Conservation (phyloP, 108 stramenopile genomes). For the Pelagomonas calceolata region DNA sequence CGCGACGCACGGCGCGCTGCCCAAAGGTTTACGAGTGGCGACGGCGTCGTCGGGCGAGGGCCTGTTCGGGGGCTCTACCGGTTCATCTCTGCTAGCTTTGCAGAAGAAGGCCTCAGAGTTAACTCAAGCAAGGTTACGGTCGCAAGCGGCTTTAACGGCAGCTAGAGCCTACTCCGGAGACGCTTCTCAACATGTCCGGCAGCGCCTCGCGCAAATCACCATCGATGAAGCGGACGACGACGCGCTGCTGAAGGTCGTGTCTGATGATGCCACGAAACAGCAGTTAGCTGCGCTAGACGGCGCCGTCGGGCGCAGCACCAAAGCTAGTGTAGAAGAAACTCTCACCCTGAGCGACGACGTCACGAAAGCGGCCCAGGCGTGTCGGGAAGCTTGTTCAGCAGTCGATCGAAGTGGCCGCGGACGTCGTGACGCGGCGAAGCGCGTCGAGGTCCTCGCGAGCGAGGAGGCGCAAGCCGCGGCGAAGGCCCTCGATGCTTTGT, state of each 20-base stretch:
- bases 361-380: not conserved
- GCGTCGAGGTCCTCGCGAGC: not conserved
- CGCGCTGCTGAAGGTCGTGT: too few species aligned
- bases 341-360: not conserved
- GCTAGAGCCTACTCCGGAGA: too few species aligned
- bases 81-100: too few species aligned
- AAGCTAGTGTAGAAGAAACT: not conserved
- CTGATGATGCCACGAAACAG: too few species aligned
- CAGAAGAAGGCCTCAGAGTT: too few species aligned
- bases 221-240: too few species aligned
- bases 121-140: too few species aligned
- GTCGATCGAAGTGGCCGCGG: not conserved
- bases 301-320: not conserved
- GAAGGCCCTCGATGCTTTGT: not conserved
- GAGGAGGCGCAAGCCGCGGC: not conserved
- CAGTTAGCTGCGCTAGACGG: not conserved
- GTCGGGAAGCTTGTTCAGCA: not conserved
- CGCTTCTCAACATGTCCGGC: too few species aligned
- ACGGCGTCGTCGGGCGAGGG: too few species aligned
- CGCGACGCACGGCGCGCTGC: not conserved
- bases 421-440: not conserved
- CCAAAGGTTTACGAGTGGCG: not conserved
- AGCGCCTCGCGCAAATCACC: too few species aligned
- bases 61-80: too few species aligned
- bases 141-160: too few species aligned